Evolutionary conservation across 345 rosid species (phyloP).

Genomic region (Ceriops decandra): DNA sequence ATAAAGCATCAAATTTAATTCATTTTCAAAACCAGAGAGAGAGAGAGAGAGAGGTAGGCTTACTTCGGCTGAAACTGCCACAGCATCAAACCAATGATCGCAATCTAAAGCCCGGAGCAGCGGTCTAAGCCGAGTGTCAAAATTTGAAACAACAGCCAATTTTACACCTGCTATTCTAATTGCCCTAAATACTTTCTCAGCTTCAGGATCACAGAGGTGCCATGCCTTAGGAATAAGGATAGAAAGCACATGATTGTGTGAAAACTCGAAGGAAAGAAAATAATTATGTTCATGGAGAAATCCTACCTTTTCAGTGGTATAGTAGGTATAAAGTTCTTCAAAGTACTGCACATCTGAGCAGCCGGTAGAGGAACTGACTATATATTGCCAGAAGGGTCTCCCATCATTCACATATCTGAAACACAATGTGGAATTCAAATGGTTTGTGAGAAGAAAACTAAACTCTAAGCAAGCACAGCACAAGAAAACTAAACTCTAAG

Average conservation of each 20-base stretch:
- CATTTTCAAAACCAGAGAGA: neutral
- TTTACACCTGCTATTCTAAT: constrained; percentile 76
- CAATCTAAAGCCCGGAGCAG: constrained; percentile 76
- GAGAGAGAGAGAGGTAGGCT: constrained; percentile 4
- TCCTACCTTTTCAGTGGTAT: constrained; percentile 70
- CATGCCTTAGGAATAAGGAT: constrained; percentile 58
- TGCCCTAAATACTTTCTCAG: constrained; percentile 79
- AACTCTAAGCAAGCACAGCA: neutral
- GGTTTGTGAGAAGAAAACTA: neutral
- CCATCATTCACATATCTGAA: constrained; percentile 90
- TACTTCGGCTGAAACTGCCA: constrained; percentile 98
- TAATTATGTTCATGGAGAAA: neutral
- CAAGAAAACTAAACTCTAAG: neutral
- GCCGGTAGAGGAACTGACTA: constrained; percentile 89
- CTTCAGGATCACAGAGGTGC: constrained; percentile 93
- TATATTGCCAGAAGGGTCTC: constrained; percentile 89
- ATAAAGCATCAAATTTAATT: neutral
- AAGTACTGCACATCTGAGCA: constrained; percentile 83
- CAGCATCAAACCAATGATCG: constrained; percentile 93
- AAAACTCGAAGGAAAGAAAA: neutral
- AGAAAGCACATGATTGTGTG: neutral
- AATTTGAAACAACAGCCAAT: constrained; percentile 87
- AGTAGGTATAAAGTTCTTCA: constrained; percentile 86
- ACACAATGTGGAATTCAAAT: neutral
- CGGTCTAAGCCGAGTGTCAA: constrained; percentile 89